A percentile compares a stretch with the other conserved stretches of the same genome.
Evolutionary conservation across 2,329 filamentous ascomycete species (phyloP).

Genomic region (Fusarium sp.): DNA sequence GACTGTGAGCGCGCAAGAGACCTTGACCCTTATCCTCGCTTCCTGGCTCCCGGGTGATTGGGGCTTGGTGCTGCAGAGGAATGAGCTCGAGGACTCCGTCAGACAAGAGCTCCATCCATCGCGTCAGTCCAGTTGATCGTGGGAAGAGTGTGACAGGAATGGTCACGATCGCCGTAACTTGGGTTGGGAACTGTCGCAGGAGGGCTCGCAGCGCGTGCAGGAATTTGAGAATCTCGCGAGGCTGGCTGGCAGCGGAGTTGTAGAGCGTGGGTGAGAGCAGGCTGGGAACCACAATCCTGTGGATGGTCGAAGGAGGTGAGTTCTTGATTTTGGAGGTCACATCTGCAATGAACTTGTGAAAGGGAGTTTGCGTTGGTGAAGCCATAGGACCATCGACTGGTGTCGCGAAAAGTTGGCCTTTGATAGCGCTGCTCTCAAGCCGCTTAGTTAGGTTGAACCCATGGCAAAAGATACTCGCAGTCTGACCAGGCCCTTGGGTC

Average conservation of each 20-base stretch:
- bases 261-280: slow-evolving; percentile 91
- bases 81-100: slow-evolving; percentile 91
- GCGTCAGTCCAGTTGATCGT: slow-evolving; percentile 78
- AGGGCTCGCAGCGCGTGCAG: slow-evolving; percentile 82
- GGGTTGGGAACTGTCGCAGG: slow-evolving; percentile 73
- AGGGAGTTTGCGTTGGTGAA: slow-evolving; percentile 50
- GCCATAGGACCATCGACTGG: slow-evolving; percentile 54
- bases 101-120: slow-evolving; percentile 86
- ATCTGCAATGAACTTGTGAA: slow-evolving; percentile 72
- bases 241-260: slow-evolving; percentile 74
- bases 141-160: slow-evolving; percentile 85
- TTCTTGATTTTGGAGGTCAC: slow-evolving; percentile 67
- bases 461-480: slow-evolving; percentile 71
- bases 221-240: slow-evolving; percentile 81
- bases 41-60: slow-evolving; percentile 61
- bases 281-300: slow-evolving; percentile 86
- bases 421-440: slow-evolving; percentile 62
- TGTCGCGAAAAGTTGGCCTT: slow-evolving; percentile 63
- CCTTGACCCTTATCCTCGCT: slow-evolving; percentile 85
- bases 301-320: slow-evolving; percentile 72
- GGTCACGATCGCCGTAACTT: slow-evolving; percentile 79
- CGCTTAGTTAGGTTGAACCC: slow-evolving; percentile 78
- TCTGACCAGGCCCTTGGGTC: slow-evolving; percentile 37
- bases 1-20: slow-evolving; percentile 82
- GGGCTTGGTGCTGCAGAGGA: slow-evolving; percentile 70